Base-by-base conservation (phyloP, 2,329 filamentous ascomycete species). In the Microdochium nivale region DNA sequence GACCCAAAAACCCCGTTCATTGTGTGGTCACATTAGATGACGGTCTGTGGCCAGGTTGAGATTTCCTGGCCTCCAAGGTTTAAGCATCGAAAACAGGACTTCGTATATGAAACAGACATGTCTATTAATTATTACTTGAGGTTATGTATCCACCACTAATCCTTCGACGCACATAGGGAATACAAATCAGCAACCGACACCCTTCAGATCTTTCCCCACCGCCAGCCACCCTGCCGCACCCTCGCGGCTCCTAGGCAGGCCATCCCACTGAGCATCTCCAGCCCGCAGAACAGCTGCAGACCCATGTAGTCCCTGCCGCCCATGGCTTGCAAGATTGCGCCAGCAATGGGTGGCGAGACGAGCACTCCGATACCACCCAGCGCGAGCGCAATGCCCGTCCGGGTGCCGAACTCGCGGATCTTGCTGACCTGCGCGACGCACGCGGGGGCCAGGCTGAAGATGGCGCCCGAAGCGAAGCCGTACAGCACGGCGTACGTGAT, bases 361-460 rank as follows among this genome's bases (percentile, higher is more conserved):
- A 91, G 68, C 1, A 81, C 83, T 3, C 82, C 85, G 27, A 90
- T 68, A 1, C 81, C 76, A 52, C 83, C 73, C 47, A 83, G 64
- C 16, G 80, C 77, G 62, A 87, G 87, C 25, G 81, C 74, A 0
- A 79, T 76, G 1, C 88, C 88, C 2, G 77, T 82, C 5, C 87
- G 74, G 1, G 84, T 77, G 13, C 87, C 88, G 32, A 90, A 83
- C 63, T 88, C 76, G 21, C 79, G 73, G 35, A 88, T 77, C 46
- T 87, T 83, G 1, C 80, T 83, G 55, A 90, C 86, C 60, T 90
- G 84, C 1, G 84, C 84, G 24, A 90, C 71, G 14, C 87, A 70
- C 0, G 84, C 76, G 0, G 86, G 83, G 0, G 73, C 67, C 16
- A 88, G 66, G 1, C 77, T 77, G 48, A 86, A 77, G 58, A 81